Evolutionary conservation across 345 rosid genomes (phyloP).

Genomic region (Camelina sativa): DNA sequence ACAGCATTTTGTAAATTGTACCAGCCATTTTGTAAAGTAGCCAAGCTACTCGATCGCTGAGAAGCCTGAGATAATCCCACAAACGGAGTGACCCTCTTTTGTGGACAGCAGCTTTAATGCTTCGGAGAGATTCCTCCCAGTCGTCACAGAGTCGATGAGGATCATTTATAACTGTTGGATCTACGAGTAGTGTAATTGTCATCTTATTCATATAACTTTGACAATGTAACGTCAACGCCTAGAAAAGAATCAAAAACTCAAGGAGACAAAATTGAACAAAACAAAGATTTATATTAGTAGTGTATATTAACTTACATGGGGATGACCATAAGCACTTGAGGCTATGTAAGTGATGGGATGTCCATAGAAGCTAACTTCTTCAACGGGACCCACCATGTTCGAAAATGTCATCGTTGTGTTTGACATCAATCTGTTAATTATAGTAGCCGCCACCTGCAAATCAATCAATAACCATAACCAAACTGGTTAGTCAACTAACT

Average conservation of each 20-base stretch:
- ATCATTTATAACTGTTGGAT: conserved; percentile 63
- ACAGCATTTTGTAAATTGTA: conserved; percentile 7
- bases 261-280: too few relatives aligned
- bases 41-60: conserved; percentile 2
- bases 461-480: neutral
- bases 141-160: conserved; percentile 60
- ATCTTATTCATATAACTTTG: conserved; percentile 67
- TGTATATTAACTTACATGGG: conserved; percentile 45
- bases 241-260: conserved; percentile 20
- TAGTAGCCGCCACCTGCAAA: conserved; percentile 47
- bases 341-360: conserved; percentile 60
- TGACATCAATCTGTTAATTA: conserved; percentile 44
- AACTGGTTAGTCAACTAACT: neutral
- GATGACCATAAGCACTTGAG: conserved; percentile 59
- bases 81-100: conserved; percentile 4
- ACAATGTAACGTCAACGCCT: conserved; percentile 71
- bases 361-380: conserved; percentile 61
- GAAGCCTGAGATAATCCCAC: conserved; percentile 1
- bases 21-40: conserved; percentile 6
- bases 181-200: conserved; percentile 59
- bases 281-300: too few relatives aligned
- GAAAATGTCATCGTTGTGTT: conserved; percentile 57
- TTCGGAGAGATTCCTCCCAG: conserved; percentile 55
- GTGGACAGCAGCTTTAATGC: conserved; percentile 39
- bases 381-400: conserved; percentile 54